Evolutionary conservation across 805 yeast species (phyloP).

Genomic region (Cyberlindnera sargentensis): DNA sequence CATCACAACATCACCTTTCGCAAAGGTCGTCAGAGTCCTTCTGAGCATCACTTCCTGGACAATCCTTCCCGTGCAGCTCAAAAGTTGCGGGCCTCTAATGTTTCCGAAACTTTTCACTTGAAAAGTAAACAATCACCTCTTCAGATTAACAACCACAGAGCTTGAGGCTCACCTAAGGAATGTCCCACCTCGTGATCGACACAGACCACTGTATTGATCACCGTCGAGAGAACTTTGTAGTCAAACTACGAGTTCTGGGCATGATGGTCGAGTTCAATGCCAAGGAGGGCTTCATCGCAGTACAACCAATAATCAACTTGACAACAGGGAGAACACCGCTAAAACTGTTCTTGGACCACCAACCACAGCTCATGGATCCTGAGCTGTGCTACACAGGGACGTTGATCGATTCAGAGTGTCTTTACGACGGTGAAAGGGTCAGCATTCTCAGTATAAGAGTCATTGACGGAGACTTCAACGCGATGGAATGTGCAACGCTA

Average conservation of each 20-base stretch:
- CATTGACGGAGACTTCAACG: conserved; percentile 4
- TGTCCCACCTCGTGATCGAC: conserved; percentile 14
- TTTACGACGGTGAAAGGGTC: conserved; percentile 12
- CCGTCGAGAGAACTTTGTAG: conserved; percentile 7
- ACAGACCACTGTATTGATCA: conserved; percentile 3
- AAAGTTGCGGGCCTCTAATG: too few relatives aligned
- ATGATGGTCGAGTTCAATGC: conserved; percentile 16
- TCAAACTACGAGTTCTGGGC: conserved; percentile 18
- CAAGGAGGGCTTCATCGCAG: conserved; percentile 4
- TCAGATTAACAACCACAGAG: background rate
- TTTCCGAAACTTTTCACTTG: too few relatives aligned
- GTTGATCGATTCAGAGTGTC: conserved; percentile 12
- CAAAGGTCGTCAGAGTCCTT: conserved; percentile 6
- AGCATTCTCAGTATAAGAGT: conserved; percentile 7
- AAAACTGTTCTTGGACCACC: conserved; percentile 11
- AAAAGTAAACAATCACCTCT: background rate
- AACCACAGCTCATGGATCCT: conserved; percentile 8
- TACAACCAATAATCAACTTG: conserved; percentile 12
- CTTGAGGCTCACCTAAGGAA: background rate
- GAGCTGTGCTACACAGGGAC: conserved; percentile 16
- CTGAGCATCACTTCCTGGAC: background rate
- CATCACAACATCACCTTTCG: conserved; percentile 15
- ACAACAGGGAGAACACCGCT: conserved; percentile 4
- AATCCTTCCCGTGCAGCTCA: too few relatives aligned
- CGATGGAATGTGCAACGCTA: conserved; percentile 1